These are phyloP conservation scores for Gastrodia elata DNA, from an alignment of 106 monocot genomes.

Conservation along the genomic window DNA sequence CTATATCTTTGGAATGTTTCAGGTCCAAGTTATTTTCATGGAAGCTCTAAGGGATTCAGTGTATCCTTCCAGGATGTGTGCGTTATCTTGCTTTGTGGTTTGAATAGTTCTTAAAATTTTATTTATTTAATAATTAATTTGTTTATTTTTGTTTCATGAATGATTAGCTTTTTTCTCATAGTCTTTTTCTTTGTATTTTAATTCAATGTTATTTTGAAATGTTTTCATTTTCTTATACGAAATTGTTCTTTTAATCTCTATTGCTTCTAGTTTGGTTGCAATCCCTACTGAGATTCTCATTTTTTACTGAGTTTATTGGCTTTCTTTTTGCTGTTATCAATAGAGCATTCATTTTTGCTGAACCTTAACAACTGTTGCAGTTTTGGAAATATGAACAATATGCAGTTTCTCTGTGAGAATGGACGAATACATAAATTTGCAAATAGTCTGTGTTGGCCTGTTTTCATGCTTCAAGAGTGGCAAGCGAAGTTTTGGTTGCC, in stretches of 20 bases:
- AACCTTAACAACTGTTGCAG: conserved; percentile 51
- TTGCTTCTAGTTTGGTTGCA: background rate
- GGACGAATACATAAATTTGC: conserved; percentile 97
- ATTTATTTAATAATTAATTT: background rate
- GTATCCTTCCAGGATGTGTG: conserved; percentile 54
- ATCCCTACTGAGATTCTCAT: background rate
- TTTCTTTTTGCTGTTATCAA: background rate
- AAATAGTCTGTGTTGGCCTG: conserved; percentile 93
- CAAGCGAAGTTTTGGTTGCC: conserved; percentile 15
- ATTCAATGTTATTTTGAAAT: background rate
- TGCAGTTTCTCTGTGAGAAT: conserved; percentile 96
- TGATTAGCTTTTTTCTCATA: background rate
- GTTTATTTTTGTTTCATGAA: background rate
- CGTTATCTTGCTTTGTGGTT: background rate
- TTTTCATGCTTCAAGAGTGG: conserved; percentile 81
- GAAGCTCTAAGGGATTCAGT: conserved; percentile 72
- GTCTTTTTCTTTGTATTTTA: background rate
- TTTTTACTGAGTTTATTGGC: background rate
- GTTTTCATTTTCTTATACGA: background rate
- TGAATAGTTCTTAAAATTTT: background rate
- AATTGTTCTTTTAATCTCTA: background rate
- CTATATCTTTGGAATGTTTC: conserved; percentile 37
- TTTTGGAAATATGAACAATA: conserved; percentile 83
- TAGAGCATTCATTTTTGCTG: conserved; percentile 9
- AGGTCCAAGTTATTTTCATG: conserved; percentile 85